These are phyloP conservation scores for Pseudoturritis turrita DNA, from an alignment of 345 rosid genomes.

Conservation along the genomic window DNA sequence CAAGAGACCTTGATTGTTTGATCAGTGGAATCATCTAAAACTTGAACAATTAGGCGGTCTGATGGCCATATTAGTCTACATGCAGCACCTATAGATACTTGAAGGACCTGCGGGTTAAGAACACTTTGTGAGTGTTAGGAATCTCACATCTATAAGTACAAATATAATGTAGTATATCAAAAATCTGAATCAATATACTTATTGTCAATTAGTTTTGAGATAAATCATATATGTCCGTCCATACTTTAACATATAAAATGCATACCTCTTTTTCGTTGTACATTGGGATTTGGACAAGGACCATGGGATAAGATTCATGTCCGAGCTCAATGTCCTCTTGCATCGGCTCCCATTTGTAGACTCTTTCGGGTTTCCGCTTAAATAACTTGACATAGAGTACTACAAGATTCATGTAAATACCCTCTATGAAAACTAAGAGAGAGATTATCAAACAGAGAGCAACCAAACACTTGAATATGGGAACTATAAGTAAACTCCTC, in stretches of 20 bases:
- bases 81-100: constrained; percentile 56
- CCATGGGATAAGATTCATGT: constrained; percentile 30
- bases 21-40: constrained; percentile 62
- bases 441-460: constrained; percentile 38
- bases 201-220: neutral
- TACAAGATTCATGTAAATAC: constrained; percentile 48
- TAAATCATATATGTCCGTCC: neutral
- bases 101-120: constrained; percentile 40
- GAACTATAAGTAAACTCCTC: constrained; percentile 36
- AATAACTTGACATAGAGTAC: constrained; percentile 36
- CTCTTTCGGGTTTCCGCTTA: constrained; percentile 32
- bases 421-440: constrained; percentile 47
- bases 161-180: neutral
- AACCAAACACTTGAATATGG: constrained; percentile 37
- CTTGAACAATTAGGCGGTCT: constrained; percentile 53
- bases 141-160: neutral
- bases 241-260: neutral
- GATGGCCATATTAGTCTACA: constrained; percentile 57
- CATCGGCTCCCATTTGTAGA: constrained; percentile 41
- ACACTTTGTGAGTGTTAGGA: neutral
- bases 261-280: constrained; percentile 32
- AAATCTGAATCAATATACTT: neutral
- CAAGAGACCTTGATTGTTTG: constrained; percentile 43
- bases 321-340: constrained; percentile 46
- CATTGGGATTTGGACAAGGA: constrained; percentile 36